phyloP scores from a whole-genome alignment of 352 stramenopile genomes.

The Globisporangium carolinianum region DNA sequence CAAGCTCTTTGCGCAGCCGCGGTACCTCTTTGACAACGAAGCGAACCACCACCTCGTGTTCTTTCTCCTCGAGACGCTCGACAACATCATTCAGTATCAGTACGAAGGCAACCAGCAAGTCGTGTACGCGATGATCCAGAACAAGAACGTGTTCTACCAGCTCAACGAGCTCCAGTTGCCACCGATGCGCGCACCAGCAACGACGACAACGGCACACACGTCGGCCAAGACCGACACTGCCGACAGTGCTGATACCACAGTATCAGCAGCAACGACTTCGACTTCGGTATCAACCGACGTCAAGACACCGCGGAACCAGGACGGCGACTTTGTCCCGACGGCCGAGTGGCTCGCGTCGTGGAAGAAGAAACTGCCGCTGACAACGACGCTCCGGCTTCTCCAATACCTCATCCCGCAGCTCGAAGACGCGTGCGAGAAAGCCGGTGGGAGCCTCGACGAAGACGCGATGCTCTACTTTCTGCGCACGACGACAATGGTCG shows the following conservation, averaged over 20 bases:
- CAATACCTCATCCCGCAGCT: constrained; percentile 92
- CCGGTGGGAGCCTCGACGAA: constrained; percentile 90
- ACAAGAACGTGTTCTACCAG: constrained; percentile 93
- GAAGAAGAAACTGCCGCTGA: constrained; percentile 93
- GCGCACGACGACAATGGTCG: constrained; percentile 97
- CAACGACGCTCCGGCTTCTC: constrained; percentile 92
- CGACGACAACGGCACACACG: constrained; percentile 6
- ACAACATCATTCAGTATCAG: constrained; percentile 99
- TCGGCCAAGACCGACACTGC: constrained; percentile 9
- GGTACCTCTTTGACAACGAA: constrained; percentile 93
- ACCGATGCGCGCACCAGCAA: constrained; percentile 51
- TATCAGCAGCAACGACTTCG: constrained; percentile 2
- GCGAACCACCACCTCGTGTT: constrained; percentile 95
- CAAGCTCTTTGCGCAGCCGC: constrained; percentile 94
- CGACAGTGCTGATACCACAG: constrained; percentile 12
- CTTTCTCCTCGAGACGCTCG: constrained; percentile 97
- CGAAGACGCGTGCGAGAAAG: constrained; percentile 67
- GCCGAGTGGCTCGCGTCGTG: constrained; percentile 92
- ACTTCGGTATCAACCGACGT: neutral
- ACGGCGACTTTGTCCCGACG: constrained; percentile 81
- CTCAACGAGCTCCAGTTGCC: constrained; percentile 87
- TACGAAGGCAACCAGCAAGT: constrained; percentile 95
- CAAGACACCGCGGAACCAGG: constrained; percentile 29
- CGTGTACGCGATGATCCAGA: constrained; percentile 97
- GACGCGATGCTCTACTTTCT: constrained; percentile 95